These are phyloP conservation scores for Leavenworthia alabamica DNA, from an alignment of 345 rosid genomes.

Conservation along the genomic window DNA sequence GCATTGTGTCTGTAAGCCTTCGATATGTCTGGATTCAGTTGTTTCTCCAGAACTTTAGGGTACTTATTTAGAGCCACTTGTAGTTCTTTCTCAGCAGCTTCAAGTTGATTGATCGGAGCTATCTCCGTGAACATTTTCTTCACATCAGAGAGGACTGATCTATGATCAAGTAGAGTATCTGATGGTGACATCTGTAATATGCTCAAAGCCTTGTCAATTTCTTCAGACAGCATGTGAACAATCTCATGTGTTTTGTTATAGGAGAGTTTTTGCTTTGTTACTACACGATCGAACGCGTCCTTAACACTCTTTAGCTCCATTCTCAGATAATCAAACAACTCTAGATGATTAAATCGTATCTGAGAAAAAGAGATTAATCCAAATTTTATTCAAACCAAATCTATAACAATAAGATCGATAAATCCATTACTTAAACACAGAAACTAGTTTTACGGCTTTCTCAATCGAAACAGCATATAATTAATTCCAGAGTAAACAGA, in stretches of 20 bases:
- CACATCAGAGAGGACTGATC: slow-evolving; percentile 36
- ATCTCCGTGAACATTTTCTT: slow-evolving; percentile 40
- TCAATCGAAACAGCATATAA: neutral
- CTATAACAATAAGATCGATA: neutral
- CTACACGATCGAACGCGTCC: slow-evolving; percentile 74
- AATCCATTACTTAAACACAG: neutral
- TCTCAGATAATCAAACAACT: neutral
- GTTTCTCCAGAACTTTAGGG: slow-evolving; percentile 53
- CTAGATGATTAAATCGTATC: too few species aligned
- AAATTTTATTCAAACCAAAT: neutral
- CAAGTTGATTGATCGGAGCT: slow-evolving; percentile 43
- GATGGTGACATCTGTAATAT: slow-evolving; percentile 21
- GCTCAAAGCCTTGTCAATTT: slow-evolving; percentile 45
- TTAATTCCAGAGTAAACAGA: neutral
- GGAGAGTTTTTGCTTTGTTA: slow-evolving; percentile 65
- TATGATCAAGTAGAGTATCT: slow-evolving; percentile 26
- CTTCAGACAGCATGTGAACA: slow-evolving; percentile 42
- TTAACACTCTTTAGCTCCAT: slow-evolving; percentile 72
- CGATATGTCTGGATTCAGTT: slow-evolving; percentile 52
- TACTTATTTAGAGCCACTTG: slow-evolving; percentile 54
- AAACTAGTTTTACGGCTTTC: neutral
- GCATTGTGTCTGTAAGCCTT: slow-evolving; percentile 52
- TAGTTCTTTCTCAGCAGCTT: slow-evolving; percentile 58
- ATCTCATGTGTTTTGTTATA: slow-evolving; percentile 49
- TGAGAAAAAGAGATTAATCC: neutral